These are phyloP conservation scores for Yamadazyma diospyri DNA, from an alignment of 1,139 yeast genomes.

Conservation along the genomic window DNA sequence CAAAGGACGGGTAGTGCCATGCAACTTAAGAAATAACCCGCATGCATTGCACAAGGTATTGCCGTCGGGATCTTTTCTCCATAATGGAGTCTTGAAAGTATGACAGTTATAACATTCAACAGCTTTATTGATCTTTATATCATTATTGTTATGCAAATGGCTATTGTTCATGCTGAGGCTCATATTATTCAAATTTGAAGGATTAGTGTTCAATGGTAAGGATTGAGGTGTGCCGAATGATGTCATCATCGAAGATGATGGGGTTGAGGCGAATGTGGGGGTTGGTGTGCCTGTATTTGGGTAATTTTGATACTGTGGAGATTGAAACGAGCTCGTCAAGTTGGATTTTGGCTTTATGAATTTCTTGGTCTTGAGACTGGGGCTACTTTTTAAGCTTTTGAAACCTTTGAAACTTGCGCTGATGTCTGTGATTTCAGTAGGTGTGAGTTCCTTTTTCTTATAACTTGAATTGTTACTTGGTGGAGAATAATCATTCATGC, in stretches of 20 bases:
- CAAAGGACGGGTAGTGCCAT: conserved; percentile 56
- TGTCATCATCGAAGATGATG: neutral
- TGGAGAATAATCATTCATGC: conserved; percentile 28
- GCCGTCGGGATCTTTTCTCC: conserved; percentile 56
- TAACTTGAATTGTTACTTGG: conserved; percentile 12
- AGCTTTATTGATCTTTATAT: conserved; percentile 5
- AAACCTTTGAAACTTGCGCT: conserved; percentile 6
- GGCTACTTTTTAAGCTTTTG: neutral
- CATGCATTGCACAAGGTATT: conserved; percentile 59
- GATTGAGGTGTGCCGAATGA: conserved; percentile 1
- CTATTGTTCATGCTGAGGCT: neutral
- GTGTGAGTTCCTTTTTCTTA: conserved; percentile 15
- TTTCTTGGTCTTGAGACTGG: conserved; percentile 7
- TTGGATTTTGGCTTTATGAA: conserved; percentile 25
- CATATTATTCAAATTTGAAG: neutral
- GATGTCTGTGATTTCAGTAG: conserved; percentile 10
- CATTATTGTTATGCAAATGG: neutral
- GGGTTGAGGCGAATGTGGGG: conserved; percentile 2
- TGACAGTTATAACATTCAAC: conserved; percentile 49
- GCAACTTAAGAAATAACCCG: conserved; percentile 54
- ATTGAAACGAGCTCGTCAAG: conserved; percentile 26
- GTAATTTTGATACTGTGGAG: conserved; percentile 1
- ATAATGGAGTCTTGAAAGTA: conserved; percentile 54
- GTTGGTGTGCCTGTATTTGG: conserved; percentile 3
- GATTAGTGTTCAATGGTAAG: neutral